Evolutionary conservation across 495 filamentous ascomycete species (phyloP).

Genomic region (Hypomontagnella monticulosa): DNA sequence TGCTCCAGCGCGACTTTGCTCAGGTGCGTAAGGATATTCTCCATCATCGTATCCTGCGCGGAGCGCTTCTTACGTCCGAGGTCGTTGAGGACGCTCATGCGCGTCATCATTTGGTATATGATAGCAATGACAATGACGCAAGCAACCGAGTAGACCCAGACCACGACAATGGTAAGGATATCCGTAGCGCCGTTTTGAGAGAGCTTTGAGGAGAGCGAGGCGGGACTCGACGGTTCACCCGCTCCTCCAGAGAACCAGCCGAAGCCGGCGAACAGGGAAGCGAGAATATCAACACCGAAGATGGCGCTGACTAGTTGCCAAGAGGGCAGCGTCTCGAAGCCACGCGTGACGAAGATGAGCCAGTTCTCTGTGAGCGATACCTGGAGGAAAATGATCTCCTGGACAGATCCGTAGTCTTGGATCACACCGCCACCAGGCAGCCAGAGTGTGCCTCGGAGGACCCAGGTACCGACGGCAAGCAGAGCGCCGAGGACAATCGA

Average conservation of each 20-base stretch:
- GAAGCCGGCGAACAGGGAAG: conserved; percentile 80
- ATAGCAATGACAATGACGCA: conserved; percentile 82
- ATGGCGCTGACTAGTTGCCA: conserved; percentile 81
- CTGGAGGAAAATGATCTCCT: conserved; percentile 85
- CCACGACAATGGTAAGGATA: conserved; percentile 78
- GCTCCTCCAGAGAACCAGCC: conserved; percentile 73
- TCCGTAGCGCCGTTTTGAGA: conserved; percentile 68
- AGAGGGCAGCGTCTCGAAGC: conserved; percentile 81
- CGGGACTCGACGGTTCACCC: conserved; percentile 35
- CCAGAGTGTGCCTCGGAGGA: conserved; percentile 79
- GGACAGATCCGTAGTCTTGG: conserved; percentile 81
- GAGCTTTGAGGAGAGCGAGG: conserved; percentile 50
- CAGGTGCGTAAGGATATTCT: conserved; percentile 81
- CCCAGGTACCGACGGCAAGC: conserved; percentile 82
- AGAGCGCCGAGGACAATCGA: conserved; percentile 80
- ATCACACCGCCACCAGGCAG: conserved; percentile 77
- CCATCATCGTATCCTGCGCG: conserved; percentile 77
- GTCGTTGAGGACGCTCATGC: conserved; percentile 73
- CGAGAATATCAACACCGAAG: conserved; percentile 78
- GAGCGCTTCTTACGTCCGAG: conserved; percentile 82
- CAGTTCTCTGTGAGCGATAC: conserved; percentile 91
- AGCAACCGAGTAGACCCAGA: conserved; percentile 82
- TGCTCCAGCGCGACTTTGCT: conserved; percentile 80
- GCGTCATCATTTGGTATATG: conserved; percentile 78
- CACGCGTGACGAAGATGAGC: conserved; percentile 93